These are phyloP conservation scores for Stagonosporopsis vannaccii DNA, from an alignment of 2,329 filamentous ascomycete species.

Conservation along the genomic window DNA sequence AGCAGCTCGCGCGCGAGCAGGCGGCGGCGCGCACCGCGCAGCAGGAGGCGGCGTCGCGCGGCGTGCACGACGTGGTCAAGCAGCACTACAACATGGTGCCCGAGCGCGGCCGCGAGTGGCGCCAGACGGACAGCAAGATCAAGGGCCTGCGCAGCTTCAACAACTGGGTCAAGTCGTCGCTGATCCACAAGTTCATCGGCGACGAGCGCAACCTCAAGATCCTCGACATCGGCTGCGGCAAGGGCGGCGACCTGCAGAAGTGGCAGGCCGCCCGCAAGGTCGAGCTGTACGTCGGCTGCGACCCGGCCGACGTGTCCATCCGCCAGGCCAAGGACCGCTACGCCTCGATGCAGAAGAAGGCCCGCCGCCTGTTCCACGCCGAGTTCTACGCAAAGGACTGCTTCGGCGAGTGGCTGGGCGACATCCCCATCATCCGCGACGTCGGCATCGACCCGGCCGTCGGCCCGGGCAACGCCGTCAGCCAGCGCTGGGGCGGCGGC, in stretches of 20 bases:
- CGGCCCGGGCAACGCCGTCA: slow-evolving; percentile 65
- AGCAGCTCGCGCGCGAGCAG: slow-evolving; percentile 51
- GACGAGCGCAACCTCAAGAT: slow-evolving; percentile 71
- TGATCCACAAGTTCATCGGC: slow-evolving; percentile 87
- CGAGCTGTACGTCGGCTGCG: slow-evolving; percentile 91
- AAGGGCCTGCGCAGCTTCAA: slow-evolving; percentile 94
- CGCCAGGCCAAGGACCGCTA: slow-evolving; percentile 89
- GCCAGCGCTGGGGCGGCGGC: slow-evolving; percentile 73
- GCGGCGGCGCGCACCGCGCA: slow-evolving; percentile 58
- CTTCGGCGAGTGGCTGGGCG: slow-evolving; percentile 82
- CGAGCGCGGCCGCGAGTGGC: slow-evolving; percentile 92
- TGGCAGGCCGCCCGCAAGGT: slow-evolving; percentile 92
- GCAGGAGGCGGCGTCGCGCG: slow-evolving; percentile 55
- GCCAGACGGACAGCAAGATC: slow-evolving; percentile 91
- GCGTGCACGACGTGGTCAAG: slow-evolving; percentile 83
- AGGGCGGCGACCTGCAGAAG: slow-evolving; percentile 93
- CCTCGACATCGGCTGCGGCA: slow-evolving; percentile 94
- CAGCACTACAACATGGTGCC: slow-evolving; percentile 97
- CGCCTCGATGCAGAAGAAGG: slow-evolving; percentile 70
- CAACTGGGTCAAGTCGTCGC: slow-evolving; percentile 98
- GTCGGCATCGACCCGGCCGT: slow-evolving; percentile 84
- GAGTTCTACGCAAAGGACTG: slow-evolving; percentile 93
- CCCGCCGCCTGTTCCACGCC: slow-evolving; percentile 75
- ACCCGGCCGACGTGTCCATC: slow-evolving; percentile 91
- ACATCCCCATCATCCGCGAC: slow-evolving; percentile 80